Conservation (phyloP, 2,329 filamentous ascomycete species). For the Biscogniauxia marginata region DNA sequence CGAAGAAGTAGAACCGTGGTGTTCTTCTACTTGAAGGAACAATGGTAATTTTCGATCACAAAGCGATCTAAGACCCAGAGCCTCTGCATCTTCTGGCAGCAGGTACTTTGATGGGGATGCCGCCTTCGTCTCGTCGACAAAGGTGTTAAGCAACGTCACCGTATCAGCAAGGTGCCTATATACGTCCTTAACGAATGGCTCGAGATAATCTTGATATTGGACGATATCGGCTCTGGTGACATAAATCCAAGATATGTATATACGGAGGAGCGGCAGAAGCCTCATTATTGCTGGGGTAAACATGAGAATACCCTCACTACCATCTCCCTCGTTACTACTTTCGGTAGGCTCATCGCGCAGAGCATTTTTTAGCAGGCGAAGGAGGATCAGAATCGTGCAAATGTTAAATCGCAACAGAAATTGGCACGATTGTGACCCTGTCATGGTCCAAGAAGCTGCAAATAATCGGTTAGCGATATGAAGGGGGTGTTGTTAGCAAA, state of each 20-base stretch:
- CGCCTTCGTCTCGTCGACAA: conserved; percentile 37
- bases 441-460: conserved; percentile 46
- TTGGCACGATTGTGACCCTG: conserved; percentile 49
- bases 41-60: conserved; percentile 27
- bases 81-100: conserved; percentile 46
- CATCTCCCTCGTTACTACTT: conserved; percentile 22
- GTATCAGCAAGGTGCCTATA: conserved; percentile 45
- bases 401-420: conserved; percentile 77
- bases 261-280: conserved; percentile 52
- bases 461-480: conserved; percentile 14
- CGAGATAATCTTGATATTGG: conserved; percentile 44
- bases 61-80: conserved; percentile 30
- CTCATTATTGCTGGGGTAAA: conserved; percentile 40
- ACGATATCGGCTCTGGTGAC: conserved; percentile 46
- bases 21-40: conserved; percentile 26
- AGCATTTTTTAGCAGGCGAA: conserved; percentile 69
- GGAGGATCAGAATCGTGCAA: conserved; percentile 70
- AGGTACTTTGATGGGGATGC: conserved; percentile 46
- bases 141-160: conserved; percentile 49
- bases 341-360: conserved; percentile 49
- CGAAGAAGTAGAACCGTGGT: conserved; percentile 10
- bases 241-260: conserved; percentile 55
- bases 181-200: conserved; percentile 45
- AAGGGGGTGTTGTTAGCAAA: neutral
- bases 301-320: conserved; percentile 24